These are phyloP conservation scores for Zoysia pacifica DNA, from an alignment of 176 grass and related monocot species.

Conservation along the genomic window DNA sequence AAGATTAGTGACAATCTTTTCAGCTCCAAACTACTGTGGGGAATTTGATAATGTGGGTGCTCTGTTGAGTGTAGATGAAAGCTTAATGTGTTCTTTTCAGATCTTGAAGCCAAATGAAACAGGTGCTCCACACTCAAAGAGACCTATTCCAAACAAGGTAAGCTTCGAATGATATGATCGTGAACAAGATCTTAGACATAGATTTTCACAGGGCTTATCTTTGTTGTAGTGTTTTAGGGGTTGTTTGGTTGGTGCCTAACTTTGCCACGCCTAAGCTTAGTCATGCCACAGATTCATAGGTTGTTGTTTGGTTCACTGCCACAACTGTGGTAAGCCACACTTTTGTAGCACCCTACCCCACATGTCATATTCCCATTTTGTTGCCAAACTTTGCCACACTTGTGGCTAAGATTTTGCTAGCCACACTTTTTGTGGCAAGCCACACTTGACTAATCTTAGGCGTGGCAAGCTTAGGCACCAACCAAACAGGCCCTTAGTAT, in stretches of 20 bases:
- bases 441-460: too few species aligned
- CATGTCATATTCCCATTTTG: background rate
- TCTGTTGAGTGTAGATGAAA: conserved; percentile 78
- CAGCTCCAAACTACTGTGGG: conserved; percentile 81
- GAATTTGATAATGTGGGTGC: conserved; percentile 83
- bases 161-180: conserved; percentile 15
- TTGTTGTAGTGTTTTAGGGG: background rate
- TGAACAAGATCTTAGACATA: background rate
- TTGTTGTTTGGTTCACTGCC: too few species aligned
- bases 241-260: too few species aligned
- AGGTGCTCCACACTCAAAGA: conserved; percentile 50
- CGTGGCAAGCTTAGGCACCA: too few species aligned
- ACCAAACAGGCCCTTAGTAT: background rate
- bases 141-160: conserved; percentile 68
- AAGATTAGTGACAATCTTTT: conserved; percentile 86
- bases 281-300: too few species aligned
- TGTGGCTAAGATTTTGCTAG: too few species aligned
- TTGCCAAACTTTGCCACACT: too few species aligned
- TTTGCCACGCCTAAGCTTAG: too few species aligned
- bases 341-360: too few species aligned
- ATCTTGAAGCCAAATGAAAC: conserved; percentile 71
- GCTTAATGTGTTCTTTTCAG: conserved; percentile 74
- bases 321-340: too few species aligned
- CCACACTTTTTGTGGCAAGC: too few species aligned
- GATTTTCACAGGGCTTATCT: background rate